Conservation (phyloP, 2,329 filamentous ascomycete species). For the Fusarium coicis region DNA sequence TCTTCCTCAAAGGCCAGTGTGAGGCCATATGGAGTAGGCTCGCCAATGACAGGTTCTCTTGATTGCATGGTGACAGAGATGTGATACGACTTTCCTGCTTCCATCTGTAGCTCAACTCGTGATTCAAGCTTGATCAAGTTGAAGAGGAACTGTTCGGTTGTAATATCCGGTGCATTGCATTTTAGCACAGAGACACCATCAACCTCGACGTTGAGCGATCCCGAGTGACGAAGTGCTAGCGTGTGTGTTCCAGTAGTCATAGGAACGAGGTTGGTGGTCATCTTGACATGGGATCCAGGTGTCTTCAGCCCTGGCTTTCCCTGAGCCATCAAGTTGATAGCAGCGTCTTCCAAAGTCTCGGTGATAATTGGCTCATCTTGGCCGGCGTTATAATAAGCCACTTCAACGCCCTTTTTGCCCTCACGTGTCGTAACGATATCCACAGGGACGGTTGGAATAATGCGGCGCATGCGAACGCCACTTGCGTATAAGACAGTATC, state of each 20-base stretch:
- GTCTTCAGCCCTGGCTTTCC: neutral
- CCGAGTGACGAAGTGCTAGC: neutral
- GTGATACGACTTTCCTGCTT: neutral
- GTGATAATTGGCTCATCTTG: rapidly evolving
- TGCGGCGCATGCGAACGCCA: neutral
- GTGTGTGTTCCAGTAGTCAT: neutral
- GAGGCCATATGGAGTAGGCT: neutral
- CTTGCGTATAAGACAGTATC: rapidly evolving
- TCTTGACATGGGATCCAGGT: neutral
- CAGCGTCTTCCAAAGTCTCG: neutral
- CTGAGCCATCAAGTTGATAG: neutral
- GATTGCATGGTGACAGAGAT: neutral
- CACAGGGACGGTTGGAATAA: neutral
- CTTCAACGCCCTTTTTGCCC: neutral
- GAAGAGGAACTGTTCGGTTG: neutral
- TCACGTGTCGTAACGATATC: rapidly evolving
- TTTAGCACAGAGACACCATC: rapidly evolving
- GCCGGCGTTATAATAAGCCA: neutral
- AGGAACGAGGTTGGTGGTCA: neutral
- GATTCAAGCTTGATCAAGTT: neutral
- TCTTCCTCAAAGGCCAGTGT: neutral
- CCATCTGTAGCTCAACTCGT: rapidly evolving
- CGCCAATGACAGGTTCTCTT: neutral
- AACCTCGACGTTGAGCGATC: rapidly evolving
- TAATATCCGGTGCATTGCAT: neutral